These are phyloP conservation scores for Boletus reticulatus DNA, from an alignment of 768 basidiomycete genomes.

Conservation along the genomic window DNA sequence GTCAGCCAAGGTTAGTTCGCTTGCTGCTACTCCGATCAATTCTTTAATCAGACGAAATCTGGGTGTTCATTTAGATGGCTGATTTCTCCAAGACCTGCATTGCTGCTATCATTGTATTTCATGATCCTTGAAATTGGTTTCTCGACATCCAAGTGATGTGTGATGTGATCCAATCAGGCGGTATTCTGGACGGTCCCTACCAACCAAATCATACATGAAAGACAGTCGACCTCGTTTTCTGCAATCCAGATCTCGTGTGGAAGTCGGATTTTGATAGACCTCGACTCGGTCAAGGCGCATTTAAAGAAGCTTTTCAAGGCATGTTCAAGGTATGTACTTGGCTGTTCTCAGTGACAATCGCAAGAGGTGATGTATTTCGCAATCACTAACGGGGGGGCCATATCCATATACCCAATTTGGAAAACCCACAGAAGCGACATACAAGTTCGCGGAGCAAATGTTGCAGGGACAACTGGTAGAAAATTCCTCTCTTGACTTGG, in stretches of 20 bases:
- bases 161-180: constrained; percentile 72
- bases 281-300: constrained; percentile 89
- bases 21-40: constrained; percentile 14
- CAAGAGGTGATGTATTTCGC: not conserved
- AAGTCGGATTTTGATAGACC: constrained; percentile 74
- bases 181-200: constrained; percentile 60
- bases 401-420: constrained; percentile 81
- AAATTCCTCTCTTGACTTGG: constrained; percentile 29
- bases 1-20: constrained; percentile 50
- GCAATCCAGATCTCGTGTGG: constrained; percentile 93
- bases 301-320: constrained; percentile 78
- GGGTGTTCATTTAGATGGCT: constrained; percentile 39
- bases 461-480: constrained; percentile 46
- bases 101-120: constrained; percentile 80
- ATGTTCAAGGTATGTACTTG: constrained; percentile 49
- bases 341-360: constrained; percentile 4
- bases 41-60: constrained; percentile 12
- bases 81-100: constrained; percentile 77
- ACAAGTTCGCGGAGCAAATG: constrained; percentile 72
- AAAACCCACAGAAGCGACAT: constrained; percentile 84
- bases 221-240: constrained; percentile 73
- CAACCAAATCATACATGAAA: constrained; percentile 32
- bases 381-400: constrained; percentile 70
- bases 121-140: constrained; percentile 89
- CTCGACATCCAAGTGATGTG: constrained; percentile 74